A percentile compares a stretch with the other conserved stretches of the same genome.
Evolutionary conservation across 257 asterid species (phyloP).

Genomic region (Primulina tabacum): DNA sequence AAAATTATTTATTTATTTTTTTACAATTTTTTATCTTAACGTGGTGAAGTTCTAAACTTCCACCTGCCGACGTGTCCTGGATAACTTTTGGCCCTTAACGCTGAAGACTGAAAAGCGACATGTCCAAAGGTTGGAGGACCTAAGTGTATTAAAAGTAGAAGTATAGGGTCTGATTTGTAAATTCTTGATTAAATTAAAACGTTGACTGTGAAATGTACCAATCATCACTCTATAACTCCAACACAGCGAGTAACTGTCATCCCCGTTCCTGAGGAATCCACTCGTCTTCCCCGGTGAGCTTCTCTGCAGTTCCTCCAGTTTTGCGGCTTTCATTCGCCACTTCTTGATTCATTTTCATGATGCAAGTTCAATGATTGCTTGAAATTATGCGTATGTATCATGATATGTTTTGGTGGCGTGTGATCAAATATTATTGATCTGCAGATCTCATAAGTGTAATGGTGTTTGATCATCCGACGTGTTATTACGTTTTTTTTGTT

Average conservation of each 20-base stretch:
- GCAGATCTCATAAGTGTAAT: conserved; percentile 16
- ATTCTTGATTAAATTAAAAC: not conserved
- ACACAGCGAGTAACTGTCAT: not conserved
- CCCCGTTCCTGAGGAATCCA: conserved; percentile 9
- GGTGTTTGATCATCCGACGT: not conserved
- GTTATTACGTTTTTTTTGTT: conserved; percentile 5
- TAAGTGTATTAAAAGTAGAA: not conserved
- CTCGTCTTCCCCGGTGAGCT: conserved; percentile 25
- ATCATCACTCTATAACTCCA: not conserved
- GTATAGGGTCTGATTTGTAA: conserved; percentile 14
- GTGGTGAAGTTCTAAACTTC: too few species aligned
- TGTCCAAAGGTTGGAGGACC: not conserved
- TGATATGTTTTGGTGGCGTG: conserved; percentile 3
- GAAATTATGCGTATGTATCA: not conserved
- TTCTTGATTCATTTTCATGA: not conserved
- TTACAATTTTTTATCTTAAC: too few species aligned
- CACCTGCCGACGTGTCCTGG: too few species aligned
- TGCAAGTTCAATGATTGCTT: conserved; percentile 4
- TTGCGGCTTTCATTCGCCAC: conserved; percentile 1
- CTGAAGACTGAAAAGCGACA: not conserved
- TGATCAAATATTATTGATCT: conserved; percentile 11
- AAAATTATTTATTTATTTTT: too few species aligned
- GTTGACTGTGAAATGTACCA: not conserved
- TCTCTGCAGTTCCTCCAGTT: conserved; percentile 19
- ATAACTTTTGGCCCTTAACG: too few species aligned